Evolutionary conservation across 2,329 filamentous ascomycete species (phyloP).

Genomic region (Calonectria montana): DNA sequence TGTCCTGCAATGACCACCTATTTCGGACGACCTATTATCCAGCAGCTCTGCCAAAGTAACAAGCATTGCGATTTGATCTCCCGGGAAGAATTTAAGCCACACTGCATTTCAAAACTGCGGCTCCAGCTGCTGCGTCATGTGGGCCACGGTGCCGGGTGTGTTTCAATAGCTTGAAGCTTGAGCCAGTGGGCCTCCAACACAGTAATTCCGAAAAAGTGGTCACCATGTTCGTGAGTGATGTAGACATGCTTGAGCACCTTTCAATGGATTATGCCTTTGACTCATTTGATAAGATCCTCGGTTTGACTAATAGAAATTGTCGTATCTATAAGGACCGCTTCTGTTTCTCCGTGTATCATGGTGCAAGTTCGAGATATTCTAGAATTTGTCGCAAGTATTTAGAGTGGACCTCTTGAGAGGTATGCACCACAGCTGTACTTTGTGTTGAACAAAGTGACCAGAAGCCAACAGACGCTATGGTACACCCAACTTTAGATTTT

Average conservation of each 20-base stretch:
- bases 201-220: slow-evolving; percentile 13
- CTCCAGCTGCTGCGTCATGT: slow-evolving; percentile 16
- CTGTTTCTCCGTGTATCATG: not conserved
- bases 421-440: too few relatives aligned
- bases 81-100: slow-evolving; percentile 3
- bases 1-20: slow-evolving; percentile 10
- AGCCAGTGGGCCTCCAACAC: not conserved
- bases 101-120: not conserved
- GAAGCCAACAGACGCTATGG: too few relatives aligned
- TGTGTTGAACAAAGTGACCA: too few relatives aligned
- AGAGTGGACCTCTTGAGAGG: too few relatives aligned
- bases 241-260: slow-evolving; percentile 8
- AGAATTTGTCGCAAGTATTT: not conserved
- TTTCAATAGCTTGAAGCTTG: not conserved
- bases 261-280: not conserved
- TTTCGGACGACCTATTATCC: not conserved
- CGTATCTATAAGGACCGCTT: slow-evolving; percentile 12
- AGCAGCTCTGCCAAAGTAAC: not conserved
- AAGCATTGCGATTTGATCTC: not conserved
- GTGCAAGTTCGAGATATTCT: slow-evolving; percentile 1
- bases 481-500: too few relatives aligned
- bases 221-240: slow-evolving; percentile 11
- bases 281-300: slow-evolving; percentile 1
- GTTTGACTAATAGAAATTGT: slow-evolving; percentile 1
- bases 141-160: not conserved